phyloP scores from a whole-genome alignment of 2,329 filamentous ascomycete genomes.

The Thelonectria olida region DNA sequence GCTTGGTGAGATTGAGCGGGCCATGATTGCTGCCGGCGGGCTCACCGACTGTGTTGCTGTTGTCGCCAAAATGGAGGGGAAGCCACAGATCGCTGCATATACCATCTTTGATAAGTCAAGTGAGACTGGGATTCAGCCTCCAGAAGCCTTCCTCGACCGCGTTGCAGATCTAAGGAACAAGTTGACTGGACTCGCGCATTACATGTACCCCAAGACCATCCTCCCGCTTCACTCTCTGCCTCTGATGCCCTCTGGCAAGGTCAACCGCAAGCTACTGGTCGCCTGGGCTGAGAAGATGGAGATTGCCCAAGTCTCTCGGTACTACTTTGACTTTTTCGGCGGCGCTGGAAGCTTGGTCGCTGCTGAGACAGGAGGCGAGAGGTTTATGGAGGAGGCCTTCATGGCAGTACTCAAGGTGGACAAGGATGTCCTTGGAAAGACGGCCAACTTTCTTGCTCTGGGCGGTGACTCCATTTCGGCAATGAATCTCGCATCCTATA shows the following conservation, averaged over 20 bases:
- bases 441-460: constrained; percentile 47
- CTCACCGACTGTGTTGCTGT: constrained; percentile 14
- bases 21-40: neutral
- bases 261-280: constrained; percentile 36
- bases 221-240: constrained; percentile 36
- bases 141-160: neutral
- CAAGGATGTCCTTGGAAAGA: constrained; percentile 3
- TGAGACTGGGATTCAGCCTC: neutral
- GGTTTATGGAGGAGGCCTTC: neutral
- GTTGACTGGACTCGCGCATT: constrained; percentile 29
- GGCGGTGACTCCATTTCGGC: constrained; percentile 51
- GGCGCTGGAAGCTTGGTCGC: neutral
- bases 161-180: constrained; percentile 14
- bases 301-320: neutral
- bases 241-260: constrained; percentile 37
- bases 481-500: constrained; percentile 56
- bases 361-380: constrained; percentile 2
- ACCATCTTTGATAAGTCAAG: neutral
- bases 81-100: constrained; percentile 6
- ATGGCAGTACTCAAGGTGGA: neutral
- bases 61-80: constrained; percentile 2
- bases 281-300: neutral
- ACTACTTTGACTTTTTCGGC: neutral
- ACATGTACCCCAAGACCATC: constrained; percentile 41
- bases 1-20: constrained; percentile 38